Percentiles rank a stretch among this genome's conserved stretches.
Conservation (phyloP, 768 basidiomycete species). For the Russula sp. region DNA sequence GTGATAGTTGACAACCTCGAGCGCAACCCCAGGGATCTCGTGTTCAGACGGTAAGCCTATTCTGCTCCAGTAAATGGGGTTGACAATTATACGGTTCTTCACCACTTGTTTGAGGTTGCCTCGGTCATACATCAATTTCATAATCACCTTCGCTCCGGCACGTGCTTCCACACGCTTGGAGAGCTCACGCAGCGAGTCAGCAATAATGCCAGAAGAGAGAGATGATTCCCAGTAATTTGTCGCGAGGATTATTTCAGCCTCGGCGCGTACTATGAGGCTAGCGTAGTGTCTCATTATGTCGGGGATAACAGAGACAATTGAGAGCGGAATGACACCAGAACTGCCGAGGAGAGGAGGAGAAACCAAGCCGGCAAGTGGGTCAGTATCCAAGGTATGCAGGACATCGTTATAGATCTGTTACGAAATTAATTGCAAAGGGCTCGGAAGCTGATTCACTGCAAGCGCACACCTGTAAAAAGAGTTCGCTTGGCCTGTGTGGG, state of each 20-base stretch:
- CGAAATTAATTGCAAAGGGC: background rate
- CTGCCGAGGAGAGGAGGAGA: slow-evolving; percentile 60
- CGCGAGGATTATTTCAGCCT: slow-evolving; percentile 60
- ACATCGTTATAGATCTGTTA: slow-evolving; percentile 55
- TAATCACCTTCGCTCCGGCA: slow-evolving; percentile 43
- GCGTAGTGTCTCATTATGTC: slow-evolving; percentile 70
- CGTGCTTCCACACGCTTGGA: slow-evolving; percentile 42
- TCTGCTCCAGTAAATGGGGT: slow-evolving; percentile 39
- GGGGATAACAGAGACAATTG: slow-evolving; percentile 59
- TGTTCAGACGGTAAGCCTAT: slow-evolving; percentile 47
- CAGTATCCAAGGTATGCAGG: slow-evolving; percentile 49
- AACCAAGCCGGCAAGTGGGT: slow-evolving; percentile 51
- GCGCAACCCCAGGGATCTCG: slow-evolving; percentile 54
- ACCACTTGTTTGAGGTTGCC: slow-evolving; percentile 50
- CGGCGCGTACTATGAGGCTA: slow-evolving; percentile 53
- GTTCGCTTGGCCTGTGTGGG: slow-evolving; percentile 46
- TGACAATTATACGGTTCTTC: slow-evolving; percentile 44
- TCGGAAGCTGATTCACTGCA: background rate
- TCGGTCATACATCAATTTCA: slow-evolving; percentile 68
- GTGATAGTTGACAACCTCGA: slow-evolving; percentile 57
- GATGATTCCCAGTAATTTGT: slow-evolving; percentile 59
- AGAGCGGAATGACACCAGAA: slow-evolving; percentile 56
- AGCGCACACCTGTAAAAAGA: slow-evolving; percentile 57
- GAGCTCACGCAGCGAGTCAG: slow-evolving; percentile 33
- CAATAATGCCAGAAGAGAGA: slow-evolving; percentile 45